Percentiles rank a stretch among this genome's conserved stretches.
These are phyloP conservation scores for Epichloe sibirici DNA, from an alignment of 2,329 filamentous ascomycete species.

Conservation along the genomic window DNA sequence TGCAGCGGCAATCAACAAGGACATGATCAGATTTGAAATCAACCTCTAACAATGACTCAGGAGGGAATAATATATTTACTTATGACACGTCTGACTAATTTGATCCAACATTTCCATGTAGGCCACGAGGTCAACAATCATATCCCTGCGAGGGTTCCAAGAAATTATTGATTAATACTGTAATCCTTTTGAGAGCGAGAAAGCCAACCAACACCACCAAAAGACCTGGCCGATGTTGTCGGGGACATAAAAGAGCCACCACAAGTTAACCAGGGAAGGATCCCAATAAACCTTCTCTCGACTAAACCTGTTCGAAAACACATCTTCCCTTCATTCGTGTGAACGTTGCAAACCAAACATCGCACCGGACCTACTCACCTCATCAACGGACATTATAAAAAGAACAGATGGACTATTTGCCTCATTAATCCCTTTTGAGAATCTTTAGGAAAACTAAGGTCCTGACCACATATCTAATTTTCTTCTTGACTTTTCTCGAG, in stretches of 20 bases:
- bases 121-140: not conserved
- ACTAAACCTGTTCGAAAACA: not conserved
- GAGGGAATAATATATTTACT: too few relatives aligned
- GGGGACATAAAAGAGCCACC: constrained; percentile 12
- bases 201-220: constrained; percentile 13
- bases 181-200: constrained; percentile 19
- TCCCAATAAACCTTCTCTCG: not conserved
- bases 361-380: constrained; percentile 15
- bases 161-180: constrained; percentile 17
- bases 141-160: not conserved
- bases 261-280: not conserved
- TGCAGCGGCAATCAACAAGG: too few relatives aligned
- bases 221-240: constrained; percentile 11
- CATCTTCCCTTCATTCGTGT: not conserved
- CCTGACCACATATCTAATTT: constrained; percentile 17
- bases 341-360: constrained; percentile 7
- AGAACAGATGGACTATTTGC: constrained; percentile 23
- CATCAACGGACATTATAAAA: constrained; percentile 22
- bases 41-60: too few relatives aligned
- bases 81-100: too few relatives aligned
- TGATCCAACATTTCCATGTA: too few relatives aligned
- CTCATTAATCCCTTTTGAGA: constrained; percentile 19
- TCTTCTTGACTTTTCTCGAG: constrained; percentile 5
- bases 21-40: too few relatives aligned
- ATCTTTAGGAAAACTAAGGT: constrained; percentile 16